Conservation (phyloP, 108 stramenopile species). For the Nannochloropsis oceanica region DNA sequence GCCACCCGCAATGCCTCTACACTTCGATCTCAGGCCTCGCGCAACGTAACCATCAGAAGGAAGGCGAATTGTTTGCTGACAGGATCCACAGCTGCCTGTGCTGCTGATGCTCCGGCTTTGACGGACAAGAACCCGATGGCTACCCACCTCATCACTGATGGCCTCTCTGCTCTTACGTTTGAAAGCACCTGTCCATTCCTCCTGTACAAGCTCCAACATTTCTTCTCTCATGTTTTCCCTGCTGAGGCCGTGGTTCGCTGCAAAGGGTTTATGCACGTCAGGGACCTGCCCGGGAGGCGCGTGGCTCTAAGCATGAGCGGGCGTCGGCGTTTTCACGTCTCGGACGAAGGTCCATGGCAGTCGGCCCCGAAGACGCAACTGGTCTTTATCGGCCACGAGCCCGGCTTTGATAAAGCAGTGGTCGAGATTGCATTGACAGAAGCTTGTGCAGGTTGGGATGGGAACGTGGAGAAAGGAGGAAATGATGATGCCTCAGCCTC, state of each 20-base stretch:
- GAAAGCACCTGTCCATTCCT: neutral
- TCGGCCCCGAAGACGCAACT: neutral
- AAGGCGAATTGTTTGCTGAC: neutral
- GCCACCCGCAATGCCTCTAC: neutral
- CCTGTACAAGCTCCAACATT: neutral
- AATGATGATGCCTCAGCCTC: neutral
- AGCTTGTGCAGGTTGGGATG: neutral
- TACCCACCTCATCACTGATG: neutral
- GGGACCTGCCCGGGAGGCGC: neutral
- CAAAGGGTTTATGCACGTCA: neutral
- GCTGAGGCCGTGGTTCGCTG: neutral
- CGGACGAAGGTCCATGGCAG: neutral
- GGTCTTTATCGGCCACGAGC: neutral
- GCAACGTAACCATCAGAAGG: neutral
- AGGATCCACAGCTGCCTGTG: neutral
- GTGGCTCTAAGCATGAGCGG: neutral
- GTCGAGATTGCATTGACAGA: neutral
- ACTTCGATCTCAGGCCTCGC: neutral
- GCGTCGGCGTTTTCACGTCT: neutral
- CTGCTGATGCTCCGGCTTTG: too few species aligned
- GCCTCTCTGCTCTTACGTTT: neutral
- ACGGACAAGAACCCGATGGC: neutral
- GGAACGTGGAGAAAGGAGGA: neutral
- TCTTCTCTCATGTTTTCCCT: neutral
- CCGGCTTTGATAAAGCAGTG: neutral